Conservation (phyloP, 2,329 filamentous ascomycete species). For the Apiospora rasikravindrae region DNA sequence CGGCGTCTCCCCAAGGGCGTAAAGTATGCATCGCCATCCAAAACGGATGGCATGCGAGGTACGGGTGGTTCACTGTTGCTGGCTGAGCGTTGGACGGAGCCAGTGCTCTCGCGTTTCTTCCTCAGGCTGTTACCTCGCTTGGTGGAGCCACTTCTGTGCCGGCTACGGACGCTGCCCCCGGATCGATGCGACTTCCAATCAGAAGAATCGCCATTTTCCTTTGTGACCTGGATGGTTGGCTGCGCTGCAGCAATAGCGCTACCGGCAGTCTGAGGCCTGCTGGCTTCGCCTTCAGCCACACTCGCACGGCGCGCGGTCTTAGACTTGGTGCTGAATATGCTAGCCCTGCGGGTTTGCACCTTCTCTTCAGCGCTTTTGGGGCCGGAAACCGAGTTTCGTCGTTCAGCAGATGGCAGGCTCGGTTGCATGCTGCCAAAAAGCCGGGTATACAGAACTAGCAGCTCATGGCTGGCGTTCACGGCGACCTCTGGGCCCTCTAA, state of each 20-base stretch:
- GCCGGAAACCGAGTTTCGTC: slow-evolving; percentile 52
- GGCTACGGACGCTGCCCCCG: slow-evolving; percentile 42
- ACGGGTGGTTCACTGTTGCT: slow-evolving; percentile 49
- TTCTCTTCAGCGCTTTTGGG: slow-evolving; percentile 76
- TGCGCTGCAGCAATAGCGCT: slow-evolving; percentile 53
- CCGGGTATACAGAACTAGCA: slow-evolving; percentile 80
- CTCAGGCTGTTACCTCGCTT: slow-evolving; percentile 56
- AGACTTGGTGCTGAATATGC: slow-evolving; percentile 73
- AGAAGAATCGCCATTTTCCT: slow-evolving; percentile 58
- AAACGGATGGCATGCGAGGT: slow-evolving; percentile 46
- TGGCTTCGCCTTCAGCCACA: slow-evolving; percentile 33
- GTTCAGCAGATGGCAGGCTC: slow-evolving; percentile 43
- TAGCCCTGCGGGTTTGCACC: slow-evolving; percentile 71
- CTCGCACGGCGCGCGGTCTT: slow-evolving; percentile 43
- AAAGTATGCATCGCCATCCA: slow-evolving; percentile 58
- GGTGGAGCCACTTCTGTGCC: slow-evolving; percentile 50
- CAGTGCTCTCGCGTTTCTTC: slow-evolving; percentile 58
- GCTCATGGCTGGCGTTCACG: slow-evolving; percentile 85
- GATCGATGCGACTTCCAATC: slow-evolving; percentile 45
- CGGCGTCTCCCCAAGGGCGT: slow-evolving; percentile 50
- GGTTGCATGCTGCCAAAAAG: slow-evolving; percentile 69
- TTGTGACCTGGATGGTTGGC: slow-evolving; percentile 79
- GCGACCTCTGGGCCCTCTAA: slow-evolving; percentile 83
- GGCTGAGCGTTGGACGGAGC: slow-evolving; percentile 48
- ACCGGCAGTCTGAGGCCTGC: slow-evolving; percentile 50